Evolutionary conservation across 2,329 filamentous ascomycete genomes (phyloP).

Genomic region (Microsporum ferrugineum): DNA sequence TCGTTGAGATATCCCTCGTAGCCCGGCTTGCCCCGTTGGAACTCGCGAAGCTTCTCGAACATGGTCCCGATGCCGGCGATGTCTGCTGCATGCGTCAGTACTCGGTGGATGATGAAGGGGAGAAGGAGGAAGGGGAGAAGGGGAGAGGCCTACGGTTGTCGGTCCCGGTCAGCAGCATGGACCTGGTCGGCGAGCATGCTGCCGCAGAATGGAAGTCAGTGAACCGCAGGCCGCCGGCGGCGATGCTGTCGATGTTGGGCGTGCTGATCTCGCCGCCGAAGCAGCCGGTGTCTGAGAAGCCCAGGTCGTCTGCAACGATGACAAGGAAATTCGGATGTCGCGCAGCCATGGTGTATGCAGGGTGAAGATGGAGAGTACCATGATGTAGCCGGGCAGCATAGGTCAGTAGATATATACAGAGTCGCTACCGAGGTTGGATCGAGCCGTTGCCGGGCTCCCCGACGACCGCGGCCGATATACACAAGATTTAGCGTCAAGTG

Average conservation of each 20-base stretch:
- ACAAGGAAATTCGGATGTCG: too few species aligned
- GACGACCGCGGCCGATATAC: too few species aligned
- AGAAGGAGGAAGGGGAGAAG: constrained; percentile 33
- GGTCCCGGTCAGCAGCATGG: constrained; percentile 58
- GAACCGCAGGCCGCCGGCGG: constrained; percentile 44
- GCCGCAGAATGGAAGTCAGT: constrained; percentile 55
- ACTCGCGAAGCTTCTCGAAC: constrained; percentile 44
- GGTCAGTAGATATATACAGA: too few species aligned
- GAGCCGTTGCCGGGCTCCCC: too few species aligned
- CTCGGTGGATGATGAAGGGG: not conserved
- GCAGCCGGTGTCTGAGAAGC: constrained; percentile 48
- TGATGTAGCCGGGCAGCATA: too few species aligned
- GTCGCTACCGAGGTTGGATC: too few species aligned
- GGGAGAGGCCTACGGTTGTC: constrained; percentile 42
- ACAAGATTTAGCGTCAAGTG: too few species aligned
- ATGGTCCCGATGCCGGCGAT: constrained; percentile 46
- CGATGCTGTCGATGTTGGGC: constrained; percentile 46
- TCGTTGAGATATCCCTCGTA: constrained; percentile 55
- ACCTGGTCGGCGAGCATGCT: constrained; percentile 53
- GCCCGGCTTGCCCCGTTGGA: constrained; percentile 47
- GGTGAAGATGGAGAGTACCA: too few species aligned
- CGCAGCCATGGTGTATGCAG: too few species aligned
- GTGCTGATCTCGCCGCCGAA: constrained; percentile 52
- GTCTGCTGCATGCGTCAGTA: constrained; percentile 18
- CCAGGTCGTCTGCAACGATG: constrained; percentile 22